Conservation (phyloP, 352 stramenopile species). For the Pythium inflatum region DNA sequence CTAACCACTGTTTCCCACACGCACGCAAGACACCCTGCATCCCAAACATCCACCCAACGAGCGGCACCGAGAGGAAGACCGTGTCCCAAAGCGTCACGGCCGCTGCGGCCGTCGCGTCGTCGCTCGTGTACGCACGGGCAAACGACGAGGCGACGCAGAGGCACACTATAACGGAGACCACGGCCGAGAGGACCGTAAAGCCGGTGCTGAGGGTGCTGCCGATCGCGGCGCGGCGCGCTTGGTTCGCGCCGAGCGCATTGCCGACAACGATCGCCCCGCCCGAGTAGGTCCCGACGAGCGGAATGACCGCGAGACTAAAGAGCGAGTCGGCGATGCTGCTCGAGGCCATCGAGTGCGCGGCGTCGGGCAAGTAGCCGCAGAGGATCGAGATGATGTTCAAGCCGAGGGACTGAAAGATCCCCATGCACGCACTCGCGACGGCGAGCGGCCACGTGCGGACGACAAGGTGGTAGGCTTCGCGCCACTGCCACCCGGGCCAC, state of each 20-base stretch:
- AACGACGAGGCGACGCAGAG: constrained; percentile 41
- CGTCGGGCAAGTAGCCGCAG: constrained; percentile 56
- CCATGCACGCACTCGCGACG: constrained; percentile 52
- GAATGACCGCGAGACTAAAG: constrained; percentile 52
- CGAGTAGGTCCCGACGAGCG: constrained; percentile 49
- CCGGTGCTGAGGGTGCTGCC: constrained; percentile 34
- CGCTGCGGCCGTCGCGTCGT: constrained; percentile 35
- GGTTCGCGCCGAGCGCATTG: constrained; percentile 58
- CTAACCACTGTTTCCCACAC: constrained; percentile 55
- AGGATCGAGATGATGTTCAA: constrained; percentile 53
- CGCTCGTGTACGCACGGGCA: constrained; percentile 44
- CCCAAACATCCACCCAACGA: constrained; percentile 45
- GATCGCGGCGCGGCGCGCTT: constrained; percentile 46
- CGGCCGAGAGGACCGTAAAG: constrained; percentile 31
- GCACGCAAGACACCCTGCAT: constrained; percentile 51
- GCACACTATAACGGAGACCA: constrained; percentile 37
- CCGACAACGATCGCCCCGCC: constrained; percentile 60
- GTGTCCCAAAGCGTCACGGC: constrained; percentile 40
- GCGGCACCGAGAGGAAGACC: constrained; percentile 41
- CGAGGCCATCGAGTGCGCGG: constrained; percentile 49
- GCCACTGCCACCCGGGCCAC: constrained; percentile 40
- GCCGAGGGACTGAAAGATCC: constrained; percentile 48
- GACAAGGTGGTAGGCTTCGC: constrained; percentile 26
- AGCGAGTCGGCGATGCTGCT: constrained; percentile 54
- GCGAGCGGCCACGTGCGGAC: constrained; percentile 28